Base-by-base conservation (phyloP, 257 asterid genomes). In the Dorcoceras hygrometricum region DNA sequence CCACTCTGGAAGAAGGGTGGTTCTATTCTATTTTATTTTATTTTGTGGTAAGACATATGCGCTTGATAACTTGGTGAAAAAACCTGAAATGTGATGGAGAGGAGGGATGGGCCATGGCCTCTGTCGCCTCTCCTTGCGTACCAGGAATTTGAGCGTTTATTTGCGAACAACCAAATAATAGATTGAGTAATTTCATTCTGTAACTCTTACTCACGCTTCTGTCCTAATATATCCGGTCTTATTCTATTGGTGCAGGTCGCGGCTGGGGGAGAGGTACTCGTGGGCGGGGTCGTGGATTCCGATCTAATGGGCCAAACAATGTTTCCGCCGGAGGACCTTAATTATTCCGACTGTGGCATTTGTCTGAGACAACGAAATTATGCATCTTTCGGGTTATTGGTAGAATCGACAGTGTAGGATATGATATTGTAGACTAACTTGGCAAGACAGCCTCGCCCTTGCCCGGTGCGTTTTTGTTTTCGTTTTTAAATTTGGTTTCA, bases 241-340 rank as follows among this genome's bases (percentile, higher is more conserved):
- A 3, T 67, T 48, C 7, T 26, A 63, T 36, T 66, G 54, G 28
- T 51, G 79, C 80, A 89, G 97, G 98, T 0, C 98, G 96, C 53
- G 97, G 93, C 24, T 92, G 95, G 72, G 90, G 92, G 3, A 77
- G 95, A 80, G 95, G 87, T 55, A 43, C 63, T 16, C 95, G 95
- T 73, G 95, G 93, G 10, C 73, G 91, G 77, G 98, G 90, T 31
- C 91, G 91, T 79, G 98, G 97, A 23, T 78, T 77, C 77, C 79
- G 95, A 73, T 64, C 86, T 8, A 85, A 87, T 19, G 95, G 83
- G 20, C 82, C 84, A 8, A 57, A 55, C 50, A 73, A 85, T 57
- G 80, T 70, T 53, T 36, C 75, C 53, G 82, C 79, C 19, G 78
- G 78, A 73, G 81, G 56, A 69, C 74, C 83, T 67, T 70, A 76